These are phyloP conservation scores for Cyberlindnera mycetangii DNA, from an alignment of 805 yeast species.

Conservation along the genomic window DNA sequence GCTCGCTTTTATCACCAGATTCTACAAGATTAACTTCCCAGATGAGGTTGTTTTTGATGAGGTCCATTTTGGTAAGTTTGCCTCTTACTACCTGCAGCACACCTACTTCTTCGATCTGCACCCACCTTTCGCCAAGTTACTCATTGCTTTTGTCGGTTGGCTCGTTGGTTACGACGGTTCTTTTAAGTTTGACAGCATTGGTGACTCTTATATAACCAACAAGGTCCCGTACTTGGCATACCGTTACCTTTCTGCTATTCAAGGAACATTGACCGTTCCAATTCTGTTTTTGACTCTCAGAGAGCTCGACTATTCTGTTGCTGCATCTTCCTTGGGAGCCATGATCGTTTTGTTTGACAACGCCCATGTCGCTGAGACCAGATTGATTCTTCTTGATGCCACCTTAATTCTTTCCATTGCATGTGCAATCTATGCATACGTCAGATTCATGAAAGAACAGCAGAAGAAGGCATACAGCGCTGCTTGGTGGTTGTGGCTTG, in stretches of 20 bases:
- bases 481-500: slow-evolving; percentile 87
- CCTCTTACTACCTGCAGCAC: slow-evolving; percentile 80
- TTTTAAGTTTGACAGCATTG: slow-evolving; percentile 88
- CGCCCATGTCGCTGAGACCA: slow-evolving; percentile 86
- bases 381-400: slow-evolving; percentile 89
- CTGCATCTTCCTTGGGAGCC: slow-evolving; percentile 76
- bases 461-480: slow-evolving; percentile 62
- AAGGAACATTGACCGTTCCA: slow-evolving; percentile 82
- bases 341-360: slow-evolving; percentile 78
- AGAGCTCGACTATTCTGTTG: slow-evolving; percentile 75
- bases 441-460: slow-evolving; percentile 67
- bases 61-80: slow-evolving; percentile 84
- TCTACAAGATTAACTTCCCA: slow-evolving; percentile 60
- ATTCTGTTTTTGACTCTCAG: slow-evolving; percentile 80
- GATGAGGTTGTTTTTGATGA: slow-evolving; percentile 82
- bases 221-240: slow-evolving; percentile 85
- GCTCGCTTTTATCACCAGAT: slow-evolving; percentile 64
- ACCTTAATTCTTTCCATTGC: slow-evolving; percentile 84
- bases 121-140: slow-evolving; percentile 95
- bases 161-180: slow-evolving; percentile 87
- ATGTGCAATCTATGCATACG: slow-evolving; percentile 70
- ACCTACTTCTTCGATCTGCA: slow-evolving; percentile 95
- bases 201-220: slow-evolving; percentile 73
- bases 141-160: slow-evolving; percentile 89
- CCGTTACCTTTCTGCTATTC: slow-evolving; percentile 74